phyloP scores from a whole-genome alignment of 2,329 filamentous ascomycete genomes.

The Corynespora cassiicola region DNA sequence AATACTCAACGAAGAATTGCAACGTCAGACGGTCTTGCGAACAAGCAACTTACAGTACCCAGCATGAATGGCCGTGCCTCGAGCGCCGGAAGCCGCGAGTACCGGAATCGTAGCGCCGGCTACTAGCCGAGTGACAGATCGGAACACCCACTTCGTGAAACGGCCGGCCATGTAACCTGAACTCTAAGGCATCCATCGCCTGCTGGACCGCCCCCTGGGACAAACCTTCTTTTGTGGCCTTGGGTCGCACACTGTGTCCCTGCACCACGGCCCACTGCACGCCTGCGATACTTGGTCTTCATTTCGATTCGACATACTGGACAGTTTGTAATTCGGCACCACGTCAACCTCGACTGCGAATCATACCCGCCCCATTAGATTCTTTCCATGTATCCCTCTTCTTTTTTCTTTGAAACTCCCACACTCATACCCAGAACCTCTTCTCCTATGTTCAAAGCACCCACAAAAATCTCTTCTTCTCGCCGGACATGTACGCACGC shows the following conservation, averaged over 20 bases:
- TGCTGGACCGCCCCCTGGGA: no score
- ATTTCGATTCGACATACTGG: no score
- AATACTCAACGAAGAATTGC: slow-evolving; percentile 25
- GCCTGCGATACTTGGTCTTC: no score
- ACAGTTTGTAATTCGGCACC: slow-evolving; percentile 5
- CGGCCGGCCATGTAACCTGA: no score
- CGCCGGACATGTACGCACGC: slow-evolving; percentile 1
- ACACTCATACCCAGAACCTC: slow-evolving; percentile 12
- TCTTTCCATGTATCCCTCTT: slow-evolving; percentile 10
- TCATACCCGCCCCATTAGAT: no score
- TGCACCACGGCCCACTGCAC: not conserved
- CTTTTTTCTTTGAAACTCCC: slow-evolving; percentile 8
- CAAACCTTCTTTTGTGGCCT: not conserved
- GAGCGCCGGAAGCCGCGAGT: slow-evolving; percentile 36
- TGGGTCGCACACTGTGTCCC: not conserved
- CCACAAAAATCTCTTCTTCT: not conserved
- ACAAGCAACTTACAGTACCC: slow-evolving; percentile 30
- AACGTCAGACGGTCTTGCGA: slow-evolving; percentile 37
- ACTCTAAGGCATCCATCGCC: no score
- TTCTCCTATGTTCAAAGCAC: slow-evolving; percentile 18
- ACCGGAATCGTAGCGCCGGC: slow-evolving; percentile 29
- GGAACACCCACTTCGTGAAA: not conserved
- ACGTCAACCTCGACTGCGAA: slow-evolving; percentile 1
- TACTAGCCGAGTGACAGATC: slow-evolving; percentile 14
- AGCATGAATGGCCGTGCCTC: slow-evolving; percentile 39